Evolutionary conservation across 441 rosid genomes (phyloP).

Genomic region (Arabidopsis hybrid): DNA sequence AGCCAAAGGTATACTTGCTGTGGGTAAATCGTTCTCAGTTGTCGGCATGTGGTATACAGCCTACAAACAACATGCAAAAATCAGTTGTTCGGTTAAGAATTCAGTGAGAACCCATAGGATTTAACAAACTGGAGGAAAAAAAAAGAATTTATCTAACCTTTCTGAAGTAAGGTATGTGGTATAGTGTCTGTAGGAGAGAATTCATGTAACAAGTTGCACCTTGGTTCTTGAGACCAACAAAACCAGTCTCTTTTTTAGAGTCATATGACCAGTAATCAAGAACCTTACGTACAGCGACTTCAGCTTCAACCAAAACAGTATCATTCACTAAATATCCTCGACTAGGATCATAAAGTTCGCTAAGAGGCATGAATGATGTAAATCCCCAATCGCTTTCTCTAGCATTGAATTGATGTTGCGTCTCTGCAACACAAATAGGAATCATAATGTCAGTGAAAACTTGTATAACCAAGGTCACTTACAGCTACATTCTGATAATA

Average conservation of each 20-base stretch:
- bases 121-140: slow-evolving; percentile 20
- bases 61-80: slow-evolving; percentile 47
- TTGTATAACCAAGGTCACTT: slow-evolving; percentile 12
- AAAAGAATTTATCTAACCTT: slow-evolving; percentile 51
- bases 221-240: slow-evolving; percentile 83
- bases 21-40: slow-evolving; percentile 73
- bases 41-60: slow-evolving; percentile 90
- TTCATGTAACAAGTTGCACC: slow-evolving; percentile 89
- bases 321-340: slow-evolving; percentile 78
- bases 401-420: slow-evolving; percentile 74
- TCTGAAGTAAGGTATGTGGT: slow-evolving; percentile 81
- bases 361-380: slow-evolving; percentile 80
- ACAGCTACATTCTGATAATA: slow-evolving; percentile 18
- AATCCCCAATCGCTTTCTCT: slow-evolving; percentile 87
- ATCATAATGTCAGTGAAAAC: slow-evolving; percentile 18
- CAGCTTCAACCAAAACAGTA: slow-evolving; percentile 68
- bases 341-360: slow-evolving; percentile 70
- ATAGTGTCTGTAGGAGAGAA: slow-evolving; percentile 78
- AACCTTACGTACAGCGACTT: slow-evolving; percentile 73
- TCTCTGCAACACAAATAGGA: slow-evolving; percentile 53
- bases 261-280: slow-evolving; percentile 76
- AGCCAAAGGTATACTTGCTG: slow-evolving; percentile 82
- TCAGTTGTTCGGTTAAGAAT: slow-evolving; percentile 28
- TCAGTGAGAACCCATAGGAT: slow-evolving; percentile 8
- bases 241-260: slow-evolving; percentile 82